Evolutionary conservation across 768 basidiomycete genomes (phyloP), one percentile per base, ranked within the genome.

Genomic region (Pisolithus tinctorius): DNA sequence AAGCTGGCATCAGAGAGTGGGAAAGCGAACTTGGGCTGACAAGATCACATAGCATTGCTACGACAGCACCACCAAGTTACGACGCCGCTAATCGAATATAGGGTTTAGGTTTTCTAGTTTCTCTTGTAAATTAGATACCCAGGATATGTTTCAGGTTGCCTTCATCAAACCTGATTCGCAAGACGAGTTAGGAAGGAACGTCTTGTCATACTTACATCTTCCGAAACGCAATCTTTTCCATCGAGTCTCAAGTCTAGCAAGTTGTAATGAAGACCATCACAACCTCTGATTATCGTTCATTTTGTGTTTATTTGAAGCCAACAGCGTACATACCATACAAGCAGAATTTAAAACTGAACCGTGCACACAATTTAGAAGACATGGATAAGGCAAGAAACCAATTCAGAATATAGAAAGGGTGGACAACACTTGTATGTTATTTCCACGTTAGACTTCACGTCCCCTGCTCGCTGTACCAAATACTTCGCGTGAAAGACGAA

Each of bases 1-100:
- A 59, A 40, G 56, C 59, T 17, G 56, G 48, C 6, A 48, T 59
- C 47, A 52, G 31, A 20, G 58, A 59, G 20, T 61, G 61, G 61
- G 53, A 63, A 30, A 55, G 54, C 7, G 61, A 59, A 47, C 57
- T 53, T 30, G 51, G 57, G 36, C 36, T 62, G 1, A 47, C 61
- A 14, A 48, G 60, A 31, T 17, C 60, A 17, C 47, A 55, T 27
- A 52, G 59, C 34, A 49, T 57, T 44, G 45, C 57, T 27, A 58
- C 51, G 6, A 45, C 52, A 1, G 44, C 48, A 27, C 52, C 48
- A 9, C 48, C 52, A 10, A 45, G 43, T 17, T 53, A 53, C 8
- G 40, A 51, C 14, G 11, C 16, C 14, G 23, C 20, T 13, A 30
- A 42, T 27, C 39, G 17, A n/a, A 23, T 31, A 47, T 47, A 37